Evolutionary conservation across 306 rosid species (phyloP), one percentile per base, ranked within the genome.

Genomic region (Glycine soja): DNA sequence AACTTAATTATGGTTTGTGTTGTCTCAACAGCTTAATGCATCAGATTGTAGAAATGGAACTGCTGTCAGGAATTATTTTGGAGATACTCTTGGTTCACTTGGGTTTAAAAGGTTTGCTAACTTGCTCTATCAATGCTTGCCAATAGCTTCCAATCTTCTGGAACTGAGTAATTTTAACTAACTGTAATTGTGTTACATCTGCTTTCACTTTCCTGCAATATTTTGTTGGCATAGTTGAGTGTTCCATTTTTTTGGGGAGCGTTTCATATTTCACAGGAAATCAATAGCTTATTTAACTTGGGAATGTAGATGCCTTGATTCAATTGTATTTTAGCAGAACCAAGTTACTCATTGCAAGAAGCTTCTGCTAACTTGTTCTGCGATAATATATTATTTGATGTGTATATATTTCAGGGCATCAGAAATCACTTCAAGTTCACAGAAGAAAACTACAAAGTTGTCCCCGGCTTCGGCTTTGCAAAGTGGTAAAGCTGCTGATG

Each of bases 21-120:
- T 86, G 79, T 62, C 68, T 75, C 50, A 71, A 78, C 91, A 95
- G 99, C 85, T 91, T 86, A 95, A 85, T 82, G 90, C 99, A 73
- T 95, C 99, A 56, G 90, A 84, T 70, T 88, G 89, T 79, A 88
- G 96, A 65, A 91, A 83, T 84, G 97, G 96, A 75, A 89, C 92
- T 84, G 75, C 77, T 82, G 92, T 95, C 75, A 91, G 84, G 83
- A 91, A 93, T 78, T 83, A 81, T 81, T 91, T 89, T 85, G 97
- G 94, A 70, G 97, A 93, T 83, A 73, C 90, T 74, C 86, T 93
- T 77, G 80, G 90, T 76, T 95, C 98, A 19, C 91, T 7, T 46
- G 85, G 86, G 61, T 72, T 91, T 81, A 86, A 85, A 85, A 90
- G 98, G 99, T 95, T 68, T 75, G 88, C 80, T 24, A 51, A 75